Evolutionary conservation across 306 rosid genomes (phyloP).

Genomic region (Glycyrrhiza uralensis): DNA sequence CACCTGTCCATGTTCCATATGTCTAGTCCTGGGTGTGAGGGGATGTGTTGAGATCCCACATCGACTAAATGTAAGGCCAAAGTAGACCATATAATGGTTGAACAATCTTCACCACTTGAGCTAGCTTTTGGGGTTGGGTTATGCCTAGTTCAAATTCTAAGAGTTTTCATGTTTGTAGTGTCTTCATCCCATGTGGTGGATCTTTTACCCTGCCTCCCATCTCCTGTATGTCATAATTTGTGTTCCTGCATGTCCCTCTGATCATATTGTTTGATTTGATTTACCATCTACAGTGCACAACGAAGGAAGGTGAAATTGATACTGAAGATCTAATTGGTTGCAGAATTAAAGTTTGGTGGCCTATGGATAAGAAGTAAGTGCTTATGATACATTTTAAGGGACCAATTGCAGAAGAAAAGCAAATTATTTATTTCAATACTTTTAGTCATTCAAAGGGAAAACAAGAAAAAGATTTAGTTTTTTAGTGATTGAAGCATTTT

Average conservation of each 20-base stretch:
- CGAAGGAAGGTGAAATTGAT: slow-evolving; percentile 61
- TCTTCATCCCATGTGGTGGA: slow-evolving; percentile 4
- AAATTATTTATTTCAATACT: slow-evolving; percentile 3
- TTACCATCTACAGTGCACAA: slow-evolving; percentile 48
- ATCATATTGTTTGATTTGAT: slow-evolving; percentile 27
- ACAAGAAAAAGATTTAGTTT: background rate
- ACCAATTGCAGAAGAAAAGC: slow-evolving; percentile 20
- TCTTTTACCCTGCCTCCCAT: background rate
- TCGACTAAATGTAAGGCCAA: too few relatives aligned
- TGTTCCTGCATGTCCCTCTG: background rate
- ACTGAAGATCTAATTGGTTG: slow-evolving; percentile 83
- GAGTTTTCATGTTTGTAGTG: background rate
- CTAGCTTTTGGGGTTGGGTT: too few relatives aligned
- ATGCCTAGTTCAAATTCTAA: too few relatives aligned
- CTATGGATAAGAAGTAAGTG: slow-evolving; percentile 84
- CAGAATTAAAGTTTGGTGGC: slow-evolving; percentile 99
- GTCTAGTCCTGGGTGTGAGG: too few relatives aligned
- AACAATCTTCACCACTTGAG: too few relatives aligned
- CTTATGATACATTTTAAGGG: slow-evolving; percentile 11
- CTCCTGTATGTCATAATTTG: background rate
- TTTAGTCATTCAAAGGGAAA: slow-evolving; percentile 24
- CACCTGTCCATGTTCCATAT: too few relatives aligned
- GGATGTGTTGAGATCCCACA: too few relatives aligned
- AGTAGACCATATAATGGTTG: too few relatives aligned
- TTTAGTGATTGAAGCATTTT: slow-evolving; percentile 10